Percentiles rank a stretch among this genome's conserved stretches.
Evolutionary conservation across 768 basidiomycete species (phyloP).

Genomic region (Mycena galopus): DNA sequence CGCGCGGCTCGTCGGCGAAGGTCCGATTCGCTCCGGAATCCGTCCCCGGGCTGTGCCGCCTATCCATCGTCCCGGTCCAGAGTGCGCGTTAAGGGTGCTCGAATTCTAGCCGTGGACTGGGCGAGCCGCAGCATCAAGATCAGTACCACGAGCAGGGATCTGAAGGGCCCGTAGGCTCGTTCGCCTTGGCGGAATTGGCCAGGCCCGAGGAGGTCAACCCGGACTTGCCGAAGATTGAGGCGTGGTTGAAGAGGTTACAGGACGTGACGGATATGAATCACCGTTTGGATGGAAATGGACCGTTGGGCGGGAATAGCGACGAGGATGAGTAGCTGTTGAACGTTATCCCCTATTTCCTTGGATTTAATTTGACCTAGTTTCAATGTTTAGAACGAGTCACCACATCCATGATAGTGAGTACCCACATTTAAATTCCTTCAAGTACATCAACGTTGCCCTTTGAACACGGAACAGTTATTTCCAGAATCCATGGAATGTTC

Average conservation of each 20-base stretch:
- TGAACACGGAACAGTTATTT: too few species aligned
- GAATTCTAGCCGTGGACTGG: slow-evolving; percentile 23
- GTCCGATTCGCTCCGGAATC: neutral
- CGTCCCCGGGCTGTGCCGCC: neutral
- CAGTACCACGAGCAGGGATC: neutral
- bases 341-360: too few species aligned
- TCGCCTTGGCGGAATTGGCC: slow-evolving; percentile 3
- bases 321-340: too few species aligned
- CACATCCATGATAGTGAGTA: too few species aligned
- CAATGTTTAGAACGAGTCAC: too few species aligned
- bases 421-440: too few species aligned
- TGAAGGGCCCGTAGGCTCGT: neutral
- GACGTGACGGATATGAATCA: neutral
- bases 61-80: neutral
- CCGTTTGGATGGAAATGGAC: neutral
- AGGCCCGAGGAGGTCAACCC: neutral
- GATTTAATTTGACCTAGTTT: too few species aligned
- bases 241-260: slow-evolving; percentile 25
- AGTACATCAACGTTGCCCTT: too few species aligned
- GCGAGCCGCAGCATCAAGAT: slow-evolving; percentile 1
- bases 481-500: too few species aligned
- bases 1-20: slow-evolving; percentile 21
- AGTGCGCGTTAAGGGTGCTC: slow-evolving; percentile 25
- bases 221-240: slow-evolving; percentile 16
- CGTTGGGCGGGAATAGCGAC: too few species aligned